Conservation (phyloP, 345 rosid genomes). For the Orychophragmus violaceus region DNA sequence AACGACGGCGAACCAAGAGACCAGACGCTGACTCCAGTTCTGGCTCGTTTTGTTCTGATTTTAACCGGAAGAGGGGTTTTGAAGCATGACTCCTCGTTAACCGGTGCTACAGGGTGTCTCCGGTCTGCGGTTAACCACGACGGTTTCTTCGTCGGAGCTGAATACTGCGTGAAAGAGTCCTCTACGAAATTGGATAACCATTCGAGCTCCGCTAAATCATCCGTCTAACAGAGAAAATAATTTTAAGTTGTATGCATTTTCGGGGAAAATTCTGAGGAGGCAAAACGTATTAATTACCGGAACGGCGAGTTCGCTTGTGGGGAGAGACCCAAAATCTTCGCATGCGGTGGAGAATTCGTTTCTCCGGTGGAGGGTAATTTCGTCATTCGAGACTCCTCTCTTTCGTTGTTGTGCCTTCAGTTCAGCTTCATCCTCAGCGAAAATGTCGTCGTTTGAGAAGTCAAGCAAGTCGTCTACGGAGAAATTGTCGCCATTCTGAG, state of each 20-base stretch:
- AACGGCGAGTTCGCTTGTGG: slow-evolving; percentile 46
- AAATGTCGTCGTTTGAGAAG: slow-evolving; percentile 58
- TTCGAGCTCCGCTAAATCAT: slow-evolving; percentile 63
- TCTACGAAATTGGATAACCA: slow-evolving; percentile 94
- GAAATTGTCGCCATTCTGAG: too few species aligned
- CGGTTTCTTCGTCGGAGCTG: slow-evolving; percentile 30
- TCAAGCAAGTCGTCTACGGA: slow-evolving; percentile 70
- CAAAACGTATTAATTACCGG: slow-evolving; percentile 40
- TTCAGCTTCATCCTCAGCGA: slow-evolving; percentile 32
- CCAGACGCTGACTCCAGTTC: slow-evolving; percentile 55
- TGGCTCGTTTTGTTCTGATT: slow-evolving; percentile 58
- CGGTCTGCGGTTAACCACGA: slow-evolving; percentile 12
- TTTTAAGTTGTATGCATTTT: background rate
- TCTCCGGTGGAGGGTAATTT: slow-evolving; percentile 12
- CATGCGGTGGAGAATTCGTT: slow-evolving; percentile 13
- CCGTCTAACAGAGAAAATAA: slow-evolving; percentile 36
- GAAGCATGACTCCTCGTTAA: background rate
- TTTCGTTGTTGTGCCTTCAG: slow-evolving; percentile 13
- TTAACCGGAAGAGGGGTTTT: slow-evolving; percentile 47
- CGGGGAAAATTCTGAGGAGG: background rate
- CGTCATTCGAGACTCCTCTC: slow-evolving; percentile 13
- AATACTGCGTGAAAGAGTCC: slow-evolving; percentile 53
- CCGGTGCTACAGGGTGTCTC: slow-evolving; percentile 23
- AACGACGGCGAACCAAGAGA: slow-evolving; percentile 40
- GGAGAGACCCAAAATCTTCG: slow-evolving; percentile 37